Evolutionary conservation across 129 eudicot genomes (phyloP), one percentile per base, ranked within the genome.

Genomic region (Tanacetum coccineum): DNA sequence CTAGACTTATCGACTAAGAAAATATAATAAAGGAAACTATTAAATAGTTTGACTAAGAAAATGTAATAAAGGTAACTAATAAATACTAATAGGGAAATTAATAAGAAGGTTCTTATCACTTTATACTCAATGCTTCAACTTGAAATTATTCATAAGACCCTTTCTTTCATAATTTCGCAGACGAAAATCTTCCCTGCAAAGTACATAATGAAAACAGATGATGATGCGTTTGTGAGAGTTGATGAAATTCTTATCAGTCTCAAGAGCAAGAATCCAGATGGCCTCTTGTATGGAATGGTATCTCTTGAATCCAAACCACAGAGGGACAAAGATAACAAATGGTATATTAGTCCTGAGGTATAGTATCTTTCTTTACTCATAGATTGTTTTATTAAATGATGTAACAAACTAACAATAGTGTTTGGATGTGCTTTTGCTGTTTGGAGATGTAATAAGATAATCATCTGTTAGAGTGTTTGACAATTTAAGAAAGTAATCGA

Each of bases 121-220:
- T n/a, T n/a, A n/a, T n/a, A n/a, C 10, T 36, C 2, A 36, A 7
- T 7, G 42, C 42, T 36, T 36, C 42, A 36, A 7, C 21, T 60
- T 60, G 58, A 32, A 70, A 7, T 22, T 14, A 19, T 12, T 49
- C 3, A 1, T 46, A 5, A 39, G 15, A 14, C 30, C 32, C 40
- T 46, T 47, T 18, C 52, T 52, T 62, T 4, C 32, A 18, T 63
- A 50, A 20, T 8, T 66, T 71, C 70, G 53, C 89, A 92, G 98
- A 82, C 89, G 4, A 81, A 93, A 73, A 80, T 93, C 67, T 82
- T 85, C 57, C 87, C 89, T 30, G 96, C 96, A 9, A 86, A 88
- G 78, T 93, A 87, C 81, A 79, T 93, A 39, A 88, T 93, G 98
- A 93, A 88, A 62, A 93, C 88, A 17, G 98, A 93, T 11, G 98